phyloP scores from a whole-genome alignment of 164 flowering plant species.

The Chimonanthus praecox region DNA sequence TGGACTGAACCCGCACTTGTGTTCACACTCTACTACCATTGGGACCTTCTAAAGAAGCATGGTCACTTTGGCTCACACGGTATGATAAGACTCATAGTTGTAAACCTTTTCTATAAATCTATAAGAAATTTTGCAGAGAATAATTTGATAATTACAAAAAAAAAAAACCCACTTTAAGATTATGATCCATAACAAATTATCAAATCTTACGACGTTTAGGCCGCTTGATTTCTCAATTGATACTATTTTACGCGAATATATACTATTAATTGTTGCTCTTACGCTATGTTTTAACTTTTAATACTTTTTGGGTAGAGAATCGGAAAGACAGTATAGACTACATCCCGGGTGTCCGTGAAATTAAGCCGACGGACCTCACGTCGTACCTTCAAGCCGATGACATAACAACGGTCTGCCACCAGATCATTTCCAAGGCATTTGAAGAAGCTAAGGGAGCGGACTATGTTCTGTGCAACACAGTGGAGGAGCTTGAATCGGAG shows the following conservation, averaged over 20 bases:
- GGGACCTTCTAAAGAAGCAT: slow-evolving; percentile 46
- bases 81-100: slow-evolving; percentile 12
- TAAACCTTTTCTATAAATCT: not conserved
- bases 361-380: slow-evolving; percentile 53
- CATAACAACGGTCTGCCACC: slow-evolving; percentile 43
- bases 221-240: not conserved
- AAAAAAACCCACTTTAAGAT: too few relatives aligned
- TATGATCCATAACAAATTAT: not conserved
- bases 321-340: slow-evolving; percentile 58
- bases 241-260: not conserved
- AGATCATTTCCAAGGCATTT: slow-evolving; percentile 54
- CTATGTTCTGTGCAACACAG: slow-evolving; percentile 60
- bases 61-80: slow-evolving; percentile 65
- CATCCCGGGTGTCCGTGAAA: slow-evolving; percentile 64
- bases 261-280: too few relatives aligned
- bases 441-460: slow-evolving; percentile 51
- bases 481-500: slow-evolving; percentile 55
- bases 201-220: not conserved
- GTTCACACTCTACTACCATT: slow-evolving; percentile 57
- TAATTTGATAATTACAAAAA: not conserved
- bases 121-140: not conserved
- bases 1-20: slow-evolving; percentile 91
- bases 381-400: slow-evolving; percentile 65
- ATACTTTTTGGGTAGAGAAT: slow-evolving; percentile 24
- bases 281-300: too few relatives aligned